phyloP scores from a whole-genome alignment of 2,329 filamentous ascomycete genomes.

The Trichoderma koningiopsis region DNA sequence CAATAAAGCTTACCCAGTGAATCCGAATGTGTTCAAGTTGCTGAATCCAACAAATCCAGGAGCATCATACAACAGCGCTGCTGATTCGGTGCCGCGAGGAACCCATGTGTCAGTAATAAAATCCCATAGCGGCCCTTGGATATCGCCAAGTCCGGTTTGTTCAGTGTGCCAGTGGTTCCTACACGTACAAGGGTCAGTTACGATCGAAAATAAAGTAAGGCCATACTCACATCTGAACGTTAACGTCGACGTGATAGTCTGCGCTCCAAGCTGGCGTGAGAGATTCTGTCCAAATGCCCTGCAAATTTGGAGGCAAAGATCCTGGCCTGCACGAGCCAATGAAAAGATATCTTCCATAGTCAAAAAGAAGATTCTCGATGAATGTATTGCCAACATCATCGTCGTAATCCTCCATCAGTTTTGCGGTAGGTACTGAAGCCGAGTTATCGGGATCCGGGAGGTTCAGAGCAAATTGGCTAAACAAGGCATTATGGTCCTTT shows the following conservation, averaged over 20 bases:
- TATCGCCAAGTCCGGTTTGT: constrained; percentile 51
- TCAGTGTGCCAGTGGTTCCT: constrained; percentile 59
- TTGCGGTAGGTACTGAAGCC: constrained; percentile 41
- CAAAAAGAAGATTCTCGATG: constrained; percentile 55
- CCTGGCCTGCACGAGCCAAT: constrained; percentile 55
- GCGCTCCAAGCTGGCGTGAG: constrained; percentile 47
- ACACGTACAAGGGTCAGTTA: neutral
- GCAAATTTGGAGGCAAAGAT: constrained; percentile 58
- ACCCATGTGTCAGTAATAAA: constrained; percentile 58
- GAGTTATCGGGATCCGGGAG: constrained; percentile 50
- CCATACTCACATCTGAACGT: constrained; percentile 53
- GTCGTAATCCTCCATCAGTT: constrained; percentile 18
- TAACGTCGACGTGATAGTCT: constrained; percentile 62
- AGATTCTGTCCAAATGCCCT: constrained; percentile 56
- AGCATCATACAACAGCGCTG: constrained; percentile 54
- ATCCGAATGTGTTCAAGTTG: constrained; percentile 61
- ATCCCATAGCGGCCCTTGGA: constrained; percentile 52
- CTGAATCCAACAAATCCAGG: constrained; percentile 59
- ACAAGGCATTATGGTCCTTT: constrained; percentile 45
- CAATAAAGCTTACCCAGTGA: constrained; percentile 42
- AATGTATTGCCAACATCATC: constrained; percentile 49
- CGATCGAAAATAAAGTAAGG: accelerated
- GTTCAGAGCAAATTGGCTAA: constrained; percentile 44
- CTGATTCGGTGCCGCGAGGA: constrained; percentile 55
- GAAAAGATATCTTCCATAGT: constrained; percentile 56